Evolutionary conservation across 352 stramenopile genomes (phyloP).

Genomic region (Globisporangium camurandrum): DNA sequence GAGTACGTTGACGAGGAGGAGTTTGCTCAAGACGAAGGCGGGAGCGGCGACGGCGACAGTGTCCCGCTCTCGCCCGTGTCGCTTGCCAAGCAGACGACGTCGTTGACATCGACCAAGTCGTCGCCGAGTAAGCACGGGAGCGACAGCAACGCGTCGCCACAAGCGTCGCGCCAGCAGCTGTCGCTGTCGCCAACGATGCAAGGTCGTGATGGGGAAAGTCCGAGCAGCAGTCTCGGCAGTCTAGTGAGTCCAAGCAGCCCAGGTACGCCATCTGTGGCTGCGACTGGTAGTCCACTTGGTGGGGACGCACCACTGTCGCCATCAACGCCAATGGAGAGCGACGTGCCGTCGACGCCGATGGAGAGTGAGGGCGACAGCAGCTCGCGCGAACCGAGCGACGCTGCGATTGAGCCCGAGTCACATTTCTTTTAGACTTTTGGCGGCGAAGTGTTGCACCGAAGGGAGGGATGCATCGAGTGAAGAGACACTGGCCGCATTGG

Average conservation of each 20-base stretch:
- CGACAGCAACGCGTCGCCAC: conserved; percentile 16
- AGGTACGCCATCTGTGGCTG: conserved; percentile 12
- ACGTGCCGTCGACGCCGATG: too few species aligned
- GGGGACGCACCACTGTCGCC: background rate
- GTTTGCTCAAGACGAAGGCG: conserved; percentile 17
- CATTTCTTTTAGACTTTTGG: too few species aligned
- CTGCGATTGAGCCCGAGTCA: too few species aligned
- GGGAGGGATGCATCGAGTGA: too few species aligned
- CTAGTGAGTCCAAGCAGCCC: conserved; percentile 28
- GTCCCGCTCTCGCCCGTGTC: conserved; percentile 29
- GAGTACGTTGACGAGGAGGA: conserved; percentile 43
- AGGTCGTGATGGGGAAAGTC: conserved; percentile 11
- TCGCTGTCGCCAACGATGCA: conserved; percentile 29
- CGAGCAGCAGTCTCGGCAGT: conserved; percentile 20
- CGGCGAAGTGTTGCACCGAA: too few species aligned
- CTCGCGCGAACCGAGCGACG: too few species aligned
- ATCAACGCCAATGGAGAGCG: background rate
- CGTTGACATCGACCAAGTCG: conserved; percentile 20
- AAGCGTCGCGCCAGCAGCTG: conserved; percentile 25
- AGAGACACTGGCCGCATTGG: too few species aligned
- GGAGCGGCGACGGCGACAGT: conserved; percentile 20
- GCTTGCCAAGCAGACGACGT: conserved; percentile 22
- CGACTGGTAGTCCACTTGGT: conserved; percentile 14
- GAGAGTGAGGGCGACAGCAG: too few species aligned
- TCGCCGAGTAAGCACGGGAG: conserved; percentile 9